Conservation (phyloP, 192 early-diverging fungal genomes). For the Mortierella claussenii region DNA sequence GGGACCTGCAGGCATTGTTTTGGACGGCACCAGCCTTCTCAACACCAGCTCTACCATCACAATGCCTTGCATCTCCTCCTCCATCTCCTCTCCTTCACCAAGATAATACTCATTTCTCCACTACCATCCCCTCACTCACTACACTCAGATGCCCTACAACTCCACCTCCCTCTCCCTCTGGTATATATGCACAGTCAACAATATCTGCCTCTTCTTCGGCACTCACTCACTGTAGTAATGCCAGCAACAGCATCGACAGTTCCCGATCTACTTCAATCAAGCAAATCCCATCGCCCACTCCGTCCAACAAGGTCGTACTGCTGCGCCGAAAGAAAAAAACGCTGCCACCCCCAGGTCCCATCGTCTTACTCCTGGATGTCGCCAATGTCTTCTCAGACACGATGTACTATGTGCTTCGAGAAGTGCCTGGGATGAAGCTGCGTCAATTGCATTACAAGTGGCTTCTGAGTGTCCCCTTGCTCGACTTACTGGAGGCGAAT, state of each 20-base stretch:
- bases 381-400: constrained; percentile 6
- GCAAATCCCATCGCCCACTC: constrained; percentile 1
- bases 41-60: background rate
- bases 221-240: no score
- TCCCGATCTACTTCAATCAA: background rate
- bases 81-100: no score
- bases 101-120: background rate
- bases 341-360: constrained; percentile 12
- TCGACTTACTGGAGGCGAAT: constrained; percentile 3
- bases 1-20: constrained; percentile 33
- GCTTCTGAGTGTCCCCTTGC: constrained; percentile 7
- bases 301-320: constrained; percentile 17
- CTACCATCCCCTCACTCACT: background rate
- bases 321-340: constrained; percentile 21
- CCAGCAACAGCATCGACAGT: background rate
- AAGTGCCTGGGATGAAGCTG: constrained; percentile 37
- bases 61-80: background rate
- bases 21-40: constrained; percentile 28
- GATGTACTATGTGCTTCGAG: constrained; percentile 12
- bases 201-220: background rate
- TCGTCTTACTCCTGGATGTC: constrained; percentile 33
- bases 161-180: background rate
- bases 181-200: no score
- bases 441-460: constrained; percentile 20
- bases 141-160: background rate